phyloP scores from a whole-genome alignment of 345 rosid genomes.

The Excoecaria cochinchinensis region DNA sequence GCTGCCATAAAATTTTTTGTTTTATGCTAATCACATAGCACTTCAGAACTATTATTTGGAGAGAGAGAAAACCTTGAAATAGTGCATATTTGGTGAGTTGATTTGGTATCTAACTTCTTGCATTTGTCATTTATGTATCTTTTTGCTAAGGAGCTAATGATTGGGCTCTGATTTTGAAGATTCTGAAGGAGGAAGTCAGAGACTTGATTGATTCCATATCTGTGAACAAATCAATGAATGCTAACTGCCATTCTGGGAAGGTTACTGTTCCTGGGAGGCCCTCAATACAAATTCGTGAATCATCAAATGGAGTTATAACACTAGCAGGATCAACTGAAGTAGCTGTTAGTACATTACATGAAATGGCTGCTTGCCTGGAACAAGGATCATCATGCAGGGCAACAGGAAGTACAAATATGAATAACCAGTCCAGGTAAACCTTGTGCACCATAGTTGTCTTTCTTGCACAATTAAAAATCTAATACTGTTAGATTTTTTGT shows the following conservation, averaged over 20 bases:
- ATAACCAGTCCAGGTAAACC: conserved; percentile 84
- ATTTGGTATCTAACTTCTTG: neutral
- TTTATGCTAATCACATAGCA: neutral
- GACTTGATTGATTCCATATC: conserved; percentile 75
- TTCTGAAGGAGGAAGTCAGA: conserved; percentile 90
- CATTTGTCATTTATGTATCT: neutral
- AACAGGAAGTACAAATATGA: conserved; percentile 98
- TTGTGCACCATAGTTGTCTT: conserved; percentile 10
- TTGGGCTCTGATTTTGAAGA: conserved; percentile 46
- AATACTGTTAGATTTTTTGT: neutral
- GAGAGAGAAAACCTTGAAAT: neutral
- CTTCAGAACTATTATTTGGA: neutral
- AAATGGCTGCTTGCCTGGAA: conserved; percentile 90
- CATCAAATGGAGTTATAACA: conserved; percentile 87
- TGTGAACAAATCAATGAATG: conserved; percentile 50
- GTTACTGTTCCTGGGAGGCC: conserved; percentile 64
- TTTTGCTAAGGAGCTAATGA: conserved; percentile 21
- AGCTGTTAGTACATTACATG: conserved; percentile 66
- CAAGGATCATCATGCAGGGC: conserved; percentile 91
- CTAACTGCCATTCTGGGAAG: conserved; percentile 52
- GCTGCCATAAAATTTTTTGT: neutral
- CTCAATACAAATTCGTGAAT: conserved; percentile 90
- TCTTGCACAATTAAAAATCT: conserved; percentile 4
- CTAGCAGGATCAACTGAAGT: conserved; percentile 93
- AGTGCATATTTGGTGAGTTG: neutral